phyloP scores from a whole-genome alignment of 176 grass and related monocot species.

The Oryza meyeriana region DNA sequence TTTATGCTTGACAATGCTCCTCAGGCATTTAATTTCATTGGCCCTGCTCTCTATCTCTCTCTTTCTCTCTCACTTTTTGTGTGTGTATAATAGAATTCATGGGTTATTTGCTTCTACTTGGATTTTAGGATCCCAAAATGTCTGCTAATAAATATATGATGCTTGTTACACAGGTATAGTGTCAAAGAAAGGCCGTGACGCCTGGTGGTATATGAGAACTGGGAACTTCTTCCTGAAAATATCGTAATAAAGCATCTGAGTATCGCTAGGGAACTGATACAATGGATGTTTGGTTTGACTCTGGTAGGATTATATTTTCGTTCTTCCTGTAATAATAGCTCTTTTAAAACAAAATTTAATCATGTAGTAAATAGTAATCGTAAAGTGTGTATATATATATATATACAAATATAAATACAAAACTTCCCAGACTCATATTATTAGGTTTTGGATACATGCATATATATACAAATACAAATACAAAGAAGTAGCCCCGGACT shows the following conservation, averaged over 20 bases:
- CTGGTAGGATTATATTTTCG: slow-evolving; percentile 53
- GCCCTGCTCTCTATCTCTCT: background rate
- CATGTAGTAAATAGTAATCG: too few species aligned
- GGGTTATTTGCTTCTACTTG: background rate
- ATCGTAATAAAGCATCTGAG: slow-evolving; percentile 65
- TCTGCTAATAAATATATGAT: slow-evolving; percentile 16
- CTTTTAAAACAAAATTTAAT: slow-evolving; percentile 7
- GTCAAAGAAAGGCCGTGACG: slow-evolving; percentile 78
- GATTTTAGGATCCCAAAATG: slow-evolving; percentile 7
- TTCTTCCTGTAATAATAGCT: slow-evolving; percentile 7
- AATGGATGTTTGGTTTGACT: slow-evolving; percentile 99
- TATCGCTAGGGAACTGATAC: slow-evolving; percentile 98
- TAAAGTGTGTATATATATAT: too few species aligned
- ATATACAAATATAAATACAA: too few species aligned
- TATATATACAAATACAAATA: too few species aligned
- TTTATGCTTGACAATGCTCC: background rate
- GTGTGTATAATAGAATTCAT: background rate
- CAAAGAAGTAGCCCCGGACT: too few species aligned
- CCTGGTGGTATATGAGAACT: slow-evolving; percentile 96
- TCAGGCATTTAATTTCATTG: background rate
- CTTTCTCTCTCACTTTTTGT: too few species aligned
- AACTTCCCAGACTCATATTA: too few species aligned
- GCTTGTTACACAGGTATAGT: slow-evolving; percentile 63
- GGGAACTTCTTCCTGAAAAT: slow-evolving; percentile 88
- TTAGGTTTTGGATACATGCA: too few species aligned